Evolutionary conservation across 768 basidiomycete genomes (phyloP).

Genomic region (Pluteus cervinus): DNA sequence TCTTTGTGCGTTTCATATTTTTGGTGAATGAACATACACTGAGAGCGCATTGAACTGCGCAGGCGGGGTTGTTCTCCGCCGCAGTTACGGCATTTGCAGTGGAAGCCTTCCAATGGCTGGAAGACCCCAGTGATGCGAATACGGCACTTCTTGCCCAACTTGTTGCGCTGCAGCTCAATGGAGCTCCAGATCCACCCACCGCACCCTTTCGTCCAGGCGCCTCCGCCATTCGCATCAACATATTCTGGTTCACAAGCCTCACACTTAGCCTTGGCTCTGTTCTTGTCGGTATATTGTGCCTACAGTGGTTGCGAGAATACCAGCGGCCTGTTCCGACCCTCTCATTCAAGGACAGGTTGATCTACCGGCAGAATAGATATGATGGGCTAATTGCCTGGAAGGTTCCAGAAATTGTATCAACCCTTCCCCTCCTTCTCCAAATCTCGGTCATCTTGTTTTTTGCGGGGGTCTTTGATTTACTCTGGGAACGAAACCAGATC

Average conservation of each 20-base stretch:
- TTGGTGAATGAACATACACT: too few relatives aligned
- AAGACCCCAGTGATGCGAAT: not conserved
- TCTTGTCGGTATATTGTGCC: slow-evolving; percentile 6
- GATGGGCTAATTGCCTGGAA: not conserved
- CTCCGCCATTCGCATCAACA: slow-evolving; percentile 2
- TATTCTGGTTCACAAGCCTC: slow-evolving; percentile 7
- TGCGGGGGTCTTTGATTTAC: not conserved
- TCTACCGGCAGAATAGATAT: not conserved
- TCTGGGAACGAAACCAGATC: not conserved
- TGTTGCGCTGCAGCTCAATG: not conserved
- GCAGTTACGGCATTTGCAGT: not conserved
- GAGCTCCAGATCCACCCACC: not conserved
- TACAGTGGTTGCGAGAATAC: slow-evolving; percentile 9
- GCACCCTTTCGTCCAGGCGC: not conserved
- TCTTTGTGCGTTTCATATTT: too few relatives aligned
- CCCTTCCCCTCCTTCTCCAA: not conserved
- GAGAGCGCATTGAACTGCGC: too few relatives aligned
- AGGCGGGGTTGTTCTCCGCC: not conserved
- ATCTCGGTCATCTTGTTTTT: not conserved
- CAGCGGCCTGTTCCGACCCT: not conserved
- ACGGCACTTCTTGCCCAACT: not conserved
- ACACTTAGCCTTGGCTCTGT: slow-evolving; percentile 7
- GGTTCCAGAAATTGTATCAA: not conserved
- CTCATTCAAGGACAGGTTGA: not conserved
- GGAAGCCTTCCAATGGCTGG: not conserved